phyloP scores from a whole-genome alignment of 164 flowering plant genomes.

The Nelumbo lutea region DNA sequence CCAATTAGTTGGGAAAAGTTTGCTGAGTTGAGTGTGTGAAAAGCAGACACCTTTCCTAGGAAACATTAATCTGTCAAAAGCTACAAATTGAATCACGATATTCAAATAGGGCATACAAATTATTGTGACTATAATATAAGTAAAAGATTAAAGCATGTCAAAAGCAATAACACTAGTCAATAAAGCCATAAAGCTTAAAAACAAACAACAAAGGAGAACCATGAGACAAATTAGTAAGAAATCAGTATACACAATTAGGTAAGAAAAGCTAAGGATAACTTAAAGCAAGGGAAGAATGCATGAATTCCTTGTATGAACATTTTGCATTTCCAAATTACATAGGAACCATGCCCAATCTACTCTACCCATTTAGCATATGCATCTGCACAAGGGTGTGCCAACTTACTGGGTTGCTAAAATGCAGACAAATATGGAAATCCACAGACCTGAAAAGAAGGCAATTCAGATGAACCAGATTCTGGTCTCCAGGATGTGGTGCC shows the following conservation, averaged over 20 bases:
- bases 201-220: neutral
- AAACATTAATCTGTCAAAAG: neutral
- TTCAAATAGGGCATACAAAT: neutral
- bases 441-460: conserved; percentile 55
- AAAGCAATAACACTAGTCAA: no score
- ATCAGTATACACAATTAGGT: neutral
- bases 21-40: no score
- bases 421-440: neutral
- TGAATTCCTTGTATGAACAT: neutral
- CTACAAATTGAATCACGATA: neutral
- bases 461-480: conserved; percentile 43
- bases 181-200: no score
- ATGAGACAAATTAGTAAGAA: neutral
- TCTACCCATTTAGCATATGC: neutral
- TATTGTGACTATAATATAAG: neutral
- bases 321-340: neutral
- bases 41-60: neutral
- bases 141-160: neutral
- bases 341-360: neutral
- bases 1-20: no score
- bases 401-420: neutral
- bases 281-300: neutral
- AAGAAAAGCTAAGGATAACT: neutral
- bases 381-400: neutral
- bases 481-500: conserved; percentile 51